Percentiles rank a stretch among this genome's conserved stretches.
phyloP scores from a whole-genome alignment of 768 basidiomycete genomes.

The Tremella yokohamensis region DNA sequence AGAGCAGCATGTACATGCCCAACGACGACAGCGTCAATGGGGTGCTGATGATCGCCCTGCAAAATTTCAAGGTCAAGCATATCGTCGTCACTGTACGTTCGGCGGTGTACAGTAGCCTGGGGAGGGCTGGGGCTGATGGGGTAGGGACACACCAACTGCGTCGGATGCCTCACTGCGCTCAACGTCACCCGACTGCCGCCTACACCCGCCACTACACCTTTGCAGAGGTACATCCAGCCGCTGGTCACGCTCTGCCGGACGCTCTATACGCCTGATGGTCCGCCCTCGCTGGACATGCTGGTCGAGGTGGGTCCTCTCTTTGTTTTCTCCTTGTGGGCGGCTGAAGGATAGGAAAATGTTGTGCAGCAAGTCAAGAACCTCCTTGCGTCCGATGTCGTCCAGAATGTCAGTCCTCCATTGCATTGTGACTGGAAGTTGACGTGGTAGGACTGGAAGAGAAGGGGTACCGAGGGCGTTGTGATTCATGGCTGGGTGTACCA shows the following conservation, averaged over 20 bases:
- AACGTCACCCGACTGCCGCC: slow-evolving; percentile 34
- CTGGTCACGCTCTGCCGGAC: slow-evolving; percentile 28
- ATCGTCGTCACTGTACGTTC: slow-evolving; percentile 40
- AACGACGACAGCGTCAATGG: slow-evolving; percentile 41
- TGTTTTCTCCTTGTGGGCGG: too few relatives aligned
- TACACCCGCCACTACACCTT: slow-evolving; percentile 22
- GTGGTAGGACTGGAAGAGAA: slow-evolving; percentile 40
- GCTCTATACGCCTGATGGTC: slow-evolving; percentile 25
- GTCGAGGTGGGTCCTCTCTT: slow-evolving; percentile 25
- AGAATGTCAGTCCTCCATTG: slow-evolving; percentile 23
- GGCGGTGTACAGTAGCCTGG: neutral
- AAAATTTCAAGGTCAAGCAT: slow-evolving; percentile 45
- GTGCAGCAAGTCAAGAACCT: slow-evolving; percentile 43
- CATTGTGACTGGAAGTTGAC: slow-evolving; percentile 6
- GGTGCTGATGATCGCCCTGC: slow-evolving; percentile 43
- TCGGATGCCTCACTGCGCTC: slow-evolving; percentile 37
- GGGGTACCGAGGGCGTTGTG: slow-evolving; percentile 36
- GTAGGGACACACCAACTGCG: slow-evolving; percentile 44
- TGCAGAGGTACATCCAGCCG: slow-evolving; percentile 37
- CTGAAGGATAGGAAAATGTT: slow-evolving; percentile 31
- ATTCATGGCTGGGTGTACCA: slow-evolving; percentile 47
- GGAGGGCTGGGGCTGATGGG: neutral
- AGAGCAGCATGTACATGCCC: slow-evolving; percentile 32
- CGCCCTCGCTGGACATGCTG: slow-evolving; percentile 35
- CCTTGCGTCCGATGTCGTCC: slow-evolving; percentile 28